phyloP scores from a whole-genome alignment of 371 early-diverging fungal genomes.

The Apophysomyces trapeziformis region DNA sequence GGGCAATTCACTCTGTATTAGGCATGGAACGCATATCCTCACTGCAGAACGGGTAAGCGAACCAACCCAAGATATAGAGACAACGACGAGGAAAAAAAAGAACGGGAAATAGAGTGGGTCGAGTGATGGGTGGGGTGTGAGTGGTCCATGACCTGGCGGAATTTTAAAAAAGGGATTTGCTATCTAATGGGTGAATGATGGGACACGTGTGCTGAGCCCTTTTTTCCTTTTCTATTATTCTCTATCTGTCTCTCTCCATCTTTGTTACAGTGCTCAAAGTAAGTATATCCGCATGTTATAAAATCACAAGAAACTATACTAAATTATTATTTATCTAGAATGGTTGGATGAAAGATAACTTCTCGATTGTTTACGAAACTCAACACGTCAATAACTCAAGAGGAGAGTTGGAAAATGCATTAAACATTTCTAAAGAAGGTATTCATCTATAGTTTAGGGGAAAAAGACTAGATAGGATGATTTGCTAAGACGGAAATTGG shows the following conservation, averaged over 20 bases:
- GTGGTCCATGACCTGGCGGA: not conserved
- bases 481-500: not conserved
- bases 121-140: no score
- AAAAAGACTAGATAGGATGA: not conserved
- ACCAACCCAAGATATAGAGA: not conserved
- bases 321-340: slow-evolving; percentile 23
- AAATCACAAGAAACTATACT: not conserved
- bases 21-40: slow-evolving; percentile 88
- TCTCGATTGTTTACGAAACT: slow-evolving; percentile 67
- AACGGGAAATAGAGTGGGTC: not conserved
- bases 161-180: slow-evolving; percentile 13
- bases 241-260: slow-evolving; percentile 1
- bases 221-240: not conserved
- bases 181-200: not conserved
- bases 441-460: no score
- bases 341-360: slow-evolving; percentile 66
- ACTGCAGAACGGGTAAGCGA: slow-evolving; percentile 74
- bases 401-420: slow-evolving; percentile 66
- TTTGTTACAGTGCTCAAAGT: slow-evolving; percentile 25
- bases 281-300: not conserved
- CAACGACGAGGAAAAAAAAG: not conserved
- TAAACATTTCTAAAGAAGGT: slow-evolving; percentile 36
- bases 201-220: slow-evolving; percentile 8
- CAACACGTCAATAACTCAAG: slow-evolving; percentile 64
- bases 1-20: slow-evolving; percentile 13